Conservation (phyloP, 1,284 basidiomycete species). For the Coniferiporia sulphurascens region DNA sequence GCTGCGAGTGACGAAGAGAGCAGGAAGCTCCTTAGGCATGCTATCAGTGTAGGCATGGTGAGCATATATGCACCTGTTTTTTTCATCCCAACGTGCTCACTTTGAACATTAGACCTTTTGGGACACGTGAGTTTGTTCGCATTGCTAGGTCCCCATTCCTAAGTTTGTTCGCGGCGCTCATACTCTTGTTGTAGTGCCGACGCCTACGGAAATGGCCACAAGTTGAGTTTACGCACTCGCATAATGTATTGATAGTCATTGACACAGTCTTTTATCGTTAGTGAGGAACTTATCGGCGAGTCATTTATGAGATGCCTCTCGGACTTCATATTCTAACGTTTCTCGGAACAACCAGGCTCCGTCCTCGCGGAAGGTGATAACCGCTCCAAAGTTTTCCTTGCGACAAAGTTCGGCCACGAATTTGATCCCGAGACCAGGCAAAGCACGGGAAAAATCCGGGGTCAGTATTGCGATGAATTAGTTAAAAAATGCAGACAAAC, state of each 20-base stretch:
- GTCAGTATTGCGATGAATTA: neutral
- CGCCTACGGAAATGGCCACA: constrained; percentile 19
- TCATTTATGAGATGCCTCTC: neutral
- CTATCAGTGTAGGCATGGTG: constrained; percentile 16
- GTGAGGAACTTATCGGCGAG: constrained; percentile 18
- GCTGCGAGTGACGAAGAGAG: constrained; percentile 18
- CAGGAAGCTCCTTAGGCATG: constrained; percentile 18
- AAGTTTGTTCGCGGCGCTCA: neutral
- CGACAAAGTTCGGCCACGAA: constrained; percentile 21
- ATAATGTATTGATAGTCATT: neutral
- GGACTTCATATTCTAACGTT: neutral
- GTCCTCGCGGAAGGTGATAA: constrained; percentile 19
- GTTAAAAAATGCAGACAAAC: neutral
- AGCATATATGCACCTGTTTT: neutral
- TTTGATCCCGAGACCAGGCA: constrained; percentile 11
- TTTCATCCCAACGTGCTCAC: neutral
- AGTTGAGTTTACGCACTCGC: constrained; percentile 2
- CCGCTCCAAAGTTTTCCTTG: constrained; percentile 23
- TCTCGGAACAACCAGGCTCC: constrained; percentile 4
- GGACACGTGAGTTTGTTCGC: constrained; percentile 15
- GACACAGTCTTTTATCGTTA: neutral
- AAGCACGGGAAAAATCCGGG: constrained; percentile 13
- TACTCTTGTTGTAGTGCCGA: constrained; percentile 11
- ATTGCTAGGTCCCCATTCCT: neutral
- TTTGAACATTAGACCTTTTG: constrained; percentile 11